phyloP scores from a whole-genome alignment of 2,329 filamentous ascomycete genomes.

The Raffaelea ambrosiae region DNA sequence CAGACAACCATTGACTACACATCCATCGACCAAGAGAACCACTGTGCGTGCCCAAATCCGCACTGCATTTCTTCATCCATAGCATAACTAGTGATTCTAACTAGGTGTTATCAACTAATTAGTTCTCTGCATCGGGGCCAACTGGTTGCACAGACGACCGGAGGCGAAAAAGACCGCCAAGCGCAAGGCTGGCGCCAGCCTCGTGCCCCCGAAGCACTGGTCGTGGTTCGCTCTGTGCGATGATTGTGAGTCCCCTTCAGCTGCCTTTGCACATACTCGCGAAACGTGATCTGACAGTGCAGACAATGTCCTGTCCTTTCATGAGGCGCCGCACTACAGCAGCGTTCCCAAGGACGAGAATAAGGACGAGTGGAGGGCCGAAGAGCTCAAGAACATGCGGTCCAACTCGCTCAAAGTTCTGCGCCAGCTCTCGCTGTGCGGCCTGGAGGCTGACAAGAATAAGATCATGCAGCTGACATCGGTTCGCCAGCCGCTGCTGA shows the following conservation, averaged over 20 bases:
- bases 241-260: slow-evolving; percentile 38
- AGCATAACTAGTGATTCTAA: neutral
- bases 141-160: slow-evolving; percentile 42
- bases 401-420: slow-evolving; percentile 29
- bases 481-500: slow-evolving; percentile 22
- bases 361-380: slow-evolving; percentile 13
- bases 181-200: slow-evolving; percentile 21
- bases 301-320: slow-evolving; percentile 63
- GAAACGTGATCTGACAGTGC: slow-evolving; percentile 11
- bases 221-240: slow-evolving; percentile 63
- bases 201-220: slow-evolving; percentile 43
- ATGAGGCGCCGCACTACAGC: slow-evolving; percentile 42
- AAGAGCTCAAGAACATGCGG: slow-evolving; percentile 26
- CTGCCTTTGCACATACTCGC: neutral
- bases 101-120: neutral
- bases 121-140: slow-evolving; percentile 66
- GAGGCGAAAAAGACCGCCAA: slow-evolving; percentile 10
- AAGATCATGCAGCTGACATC: slow-evolving; percentile 33
- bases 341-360: slow-evolving; percentile 16
- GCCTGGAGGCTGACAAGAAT: slow-evolving; percentile 26
- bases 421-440: slow-evolving; percentile 27
- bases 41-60: slow-evolving; percentile 38
- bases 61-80: no score
- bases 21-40: slow-evolving; percentile 59
- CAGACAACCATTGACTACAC: slow-evolving; percentile 70